These are phyloP conservation scores for Aspergillus costaricaensis DNA, from an alignment of 2,329 filamentous ascomycete species.

Conservation along the genomic window DNA sequence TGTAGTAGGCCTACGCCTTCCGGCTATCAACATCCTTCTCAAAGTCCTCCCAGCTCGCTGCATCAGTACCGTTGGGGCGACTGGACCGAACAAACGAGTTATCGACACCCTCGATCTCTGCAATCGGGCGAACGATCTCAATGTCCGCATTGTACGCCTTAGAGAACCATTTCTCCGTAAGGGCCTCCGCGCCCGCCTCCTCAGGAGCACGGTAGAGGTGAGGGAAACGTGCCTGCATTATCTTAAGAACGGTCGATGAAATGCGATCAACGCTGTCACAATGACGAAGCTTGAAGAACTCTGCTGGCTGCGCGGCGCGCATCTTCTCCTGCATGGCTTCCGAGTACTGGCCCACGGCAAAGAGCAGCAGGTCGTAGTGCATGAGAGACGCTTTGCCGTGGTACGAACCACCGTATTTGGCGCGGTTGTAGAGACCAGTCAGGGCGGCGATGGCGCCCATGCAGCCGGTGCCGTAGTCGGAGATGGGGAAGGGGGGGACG, in stretches of 20 bases:
- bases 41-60: constrained; percentile 49
- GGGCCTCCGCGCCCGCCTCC: constrained; percentile 41
- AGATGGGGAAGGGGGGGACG: constrained; percentile 55
- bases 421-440: constrained; percentile 63
- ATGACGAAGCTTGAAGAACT: constrained; percentile 61
- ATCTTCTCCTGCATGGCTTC: constrained; percentile 56
- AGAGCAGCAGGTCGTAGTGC: constrained; percentile 69
- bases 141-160: constrained; percentile 49
- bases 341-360: constrained; percentile 61
- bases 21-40: constrained; percentile 26
- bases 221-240: constrained; percentile 56
- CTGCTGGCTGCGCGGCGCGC: constrained; percentile 50
- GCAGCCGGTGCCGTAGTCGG: constrained; percentile 69
- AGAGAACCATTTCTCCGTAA: constrained; percentile 42
- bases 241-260: constrained; percentile 59
- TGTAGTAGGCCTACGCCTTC: constrained; percentile 14
- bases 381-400: constrained; percentile 64
- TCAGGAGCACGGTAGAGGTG: constrained; percentile 51
- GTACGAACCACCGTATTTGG: constrained; percentile 66
- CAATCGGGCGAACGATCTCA: constrained; percentile 50
- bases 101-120: constrained; percentile 50
- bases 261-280: constrained; percentile 67
- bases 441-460: constrained; percentile 70
- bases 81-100: constrained; percentile 52
- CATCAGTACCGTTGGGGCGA: constrained; percentile 56